These are phyloP conservation scores for Fibroporia radiculosa DNA, from an alignment of 768 basidiomycete species.

Conservation along the genomic window DNA sequence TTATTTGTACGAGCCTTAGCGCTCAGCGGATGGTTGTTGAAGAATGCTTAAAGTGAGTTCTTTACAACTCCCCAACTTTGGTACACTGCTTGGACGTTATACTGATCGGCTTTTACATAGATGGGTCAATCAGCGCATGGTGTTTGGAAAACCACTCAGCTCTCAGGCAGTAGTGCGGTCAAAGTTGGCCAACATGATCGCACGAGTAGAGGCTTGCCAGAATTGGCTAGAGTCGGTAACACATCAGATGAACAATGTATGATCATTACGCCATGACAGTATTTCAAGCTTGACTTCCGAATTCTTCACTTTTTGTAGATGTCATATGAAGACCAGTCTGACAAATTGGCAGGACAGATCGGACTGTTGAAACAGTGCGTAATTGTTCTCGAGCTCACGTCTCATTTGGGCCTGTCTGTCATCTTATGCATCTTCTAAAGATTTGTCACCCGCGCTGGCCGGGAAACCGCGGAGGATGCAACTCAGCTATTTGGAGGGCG, in stretches of 20 bases:
- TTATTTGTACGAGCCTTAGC: conserved; percentile 58
- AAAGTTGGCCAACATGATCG: conserved; percentile 86
- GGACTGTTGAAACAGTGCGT: conserved; percentile 82
- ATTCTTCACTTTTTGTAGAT: conserved; percentile 45
- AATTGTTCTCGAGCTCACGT: neutral
- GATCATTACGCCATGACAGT: conserved; percentile 18
- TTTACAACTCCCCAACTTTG: neutral
- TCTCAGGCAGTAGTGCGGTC: conserved; percentile 82
- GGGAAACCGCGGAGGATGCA: conserved; percentile 68
- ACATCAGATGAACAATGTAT: conserved; percentile 85
- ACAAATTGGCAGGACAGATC: conserved; percentile 82
- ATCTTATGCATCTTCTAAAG: conserved; percentile 30
- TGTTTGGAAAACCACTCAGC: conserved; percentile 82
- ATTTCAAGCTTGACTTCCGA: too few species aligned
- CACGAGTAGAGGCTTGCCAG: conserved; percentile 78
- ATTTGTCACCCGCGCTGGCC: conserved; percentile 57
- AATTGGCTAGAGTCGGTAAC: conserved; percentile 88
- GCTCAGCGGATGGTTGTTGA: conserved; percentile 80
- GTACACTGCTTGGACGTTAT: conserved; percentile 16
- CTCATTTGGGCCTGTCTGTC: neutral
- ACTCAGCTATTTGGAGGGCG: conserved; percentile 87
- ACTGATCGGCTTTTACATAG: conserved; percentile 26
- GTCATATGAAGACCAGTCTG: conserved; percentile 78
- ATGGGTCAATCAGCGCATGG: conserved; percentile 84
- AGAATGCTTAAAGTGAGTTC: conserved; percentile 74